Percentiles rank a stretch among this genome's conserved stretches.
phyloP scores from a whole-genome alignment of 2,329 filamentous ascomycete genomes.

The Curvularia eragrostidis region DNA sequence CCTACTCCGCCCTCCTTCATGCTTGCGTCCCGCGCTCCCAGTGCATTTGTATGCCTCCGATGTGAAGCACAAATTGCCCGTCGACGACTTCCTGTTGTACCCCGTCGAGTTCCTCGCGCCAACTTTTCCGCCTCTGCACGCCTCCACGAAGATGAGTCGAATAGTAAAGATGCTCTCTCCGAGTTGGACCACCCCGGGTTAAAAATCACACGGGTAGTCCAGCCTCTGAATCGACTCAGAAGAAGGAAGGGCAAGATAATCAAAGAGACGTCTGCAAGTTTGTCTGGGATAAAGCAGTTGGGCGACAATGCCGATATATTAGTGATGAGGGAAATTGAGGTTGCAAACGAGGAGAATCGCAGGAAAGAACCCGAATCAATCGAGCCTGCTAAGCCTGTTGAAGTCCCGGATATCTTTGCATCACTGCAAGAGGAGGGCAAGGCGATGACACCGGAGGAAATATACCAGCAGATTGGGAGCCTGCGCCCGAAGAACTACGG shows the following conservation, averaged over 20 bases:
- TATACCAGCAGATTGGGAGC: slow-evolving; percentile 40
- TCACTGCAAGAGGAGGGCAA: slow-evolving; percentile 36
- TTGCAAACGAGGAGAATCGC: slow-evolving; percentile 5
- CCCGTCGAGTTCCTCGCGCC: slow-evolving; percentile 26
- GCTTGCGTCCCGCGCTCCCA: slow-evolving; percentile 46
- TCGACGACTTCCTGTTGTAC: slow-evolving; percentile 22
- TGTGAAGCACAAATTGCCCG: slow-evolving; percentile 46
- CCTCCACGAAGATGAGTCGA: slow-evolving; percentile 29
- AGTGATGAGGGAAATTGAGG: slow-evolving; percentile 39
- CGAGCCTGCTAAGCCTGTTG: slow-evolving; percentile 14
- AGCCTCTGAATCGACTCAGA: slow-evolving; percentile 30
- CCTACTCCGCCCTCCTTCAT: slow-evolving; percentile 33
- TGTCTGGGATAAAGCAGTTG: slow-evolving; percentile 41
- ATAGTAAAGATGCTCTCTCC: slow-evolving; percentile 9
- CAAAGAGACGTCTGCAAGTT: slow-evolving; percentile 36
- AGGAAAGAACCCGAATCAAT: slow-evolving; percentile 7
- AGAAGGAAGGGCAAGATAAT: slow-evolving; percentile 35
- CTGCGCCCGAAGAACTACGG: slow-evolving; percentile 35
- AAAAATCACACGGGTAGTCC: slow-evolving; percentile 18
- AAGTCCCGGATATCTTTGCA: slow-evolving; percentile 35
- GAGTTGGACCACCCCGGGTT: slow-evolving; percentile 4
- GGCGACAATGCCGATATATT: slow-evolving; percentile 47
- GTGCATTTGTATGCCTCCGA: slow-evolving; percentile 50
- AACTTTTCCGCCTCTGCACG: slow-evolving; percentile 39
- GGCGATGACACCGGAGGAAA: slow-evolving; percentile 35